A percentile compares a stretch with the other conserved stretches of the same genome.
Conservation (phyloP, 176 grass and related monocot genomes). For the Ensete glaucum region DNA sequence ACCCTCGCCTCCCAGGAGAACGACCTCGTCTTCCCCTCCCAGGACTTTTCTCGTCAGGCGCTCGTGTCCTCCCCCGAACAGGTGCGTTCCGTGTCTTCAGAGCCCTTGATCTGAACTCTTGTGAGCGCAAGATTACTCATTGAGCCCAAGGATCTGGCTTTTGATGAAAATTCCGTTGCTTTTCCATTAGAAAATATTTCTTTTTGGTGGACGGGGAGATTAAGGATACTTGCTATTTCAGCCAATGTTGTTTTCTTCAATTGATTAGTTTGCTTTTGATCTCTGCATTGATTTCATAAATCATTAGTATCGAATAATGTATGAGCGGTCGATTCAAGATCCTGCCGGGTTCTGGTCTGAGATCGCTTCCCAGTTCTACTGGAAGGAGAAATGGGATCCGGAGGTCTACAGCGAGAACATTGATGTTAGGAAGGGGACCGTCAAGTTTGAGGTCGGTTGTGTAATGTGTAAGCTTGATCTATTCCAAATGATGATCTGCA, state of each 20-base stretch:
- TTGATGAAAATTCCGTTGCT: background rate
- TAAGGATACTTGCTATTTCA: constrained; percentile 1
- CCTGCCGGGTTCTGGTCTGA: constrained; percentile 82
- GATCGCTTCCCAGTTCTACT: constrained; percentile 68
- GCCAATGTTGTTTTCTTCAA: background rate
- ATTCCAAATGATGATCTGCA: background rate
- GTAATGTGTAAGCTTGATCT: background rate
- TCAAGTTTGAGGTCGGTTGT: constrained; percentile 58
- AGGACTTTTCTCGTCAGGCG: constrained; percentile 48
- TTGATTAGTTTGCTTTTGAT: constrained; percentile 3
- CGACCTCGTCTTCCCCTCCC: constrained; percentile 57
- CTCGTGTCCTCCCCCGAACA: constrained; percentile 72
- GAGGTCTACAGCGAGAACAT: constrained; percentile 70
- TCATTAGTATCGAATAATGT: constrained; percentile 74
- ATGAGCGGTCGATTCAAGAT: constrained; percentile 62
- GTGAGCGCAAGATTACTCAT: background rate
- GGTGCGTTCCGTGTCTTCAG: constrained; percentile 23
- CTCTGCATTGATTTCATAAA: constrained; percentile 20
- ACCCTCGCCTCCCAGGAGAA: constrained; percentile 51
- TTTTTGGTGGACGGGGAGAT: background rate
- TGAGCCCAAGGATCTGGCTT: background rate
- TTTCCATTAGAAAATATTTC: background rate
- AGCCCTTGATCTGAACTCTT: background rate
- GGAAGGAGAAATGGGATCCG: constrained; percentile 76
- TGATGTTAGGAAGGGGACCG: constrained; percentile 56